Evolutionary conservation across 345 rosid genomes (phyloP).

Genomic region (Brassica nigra): DNA sequence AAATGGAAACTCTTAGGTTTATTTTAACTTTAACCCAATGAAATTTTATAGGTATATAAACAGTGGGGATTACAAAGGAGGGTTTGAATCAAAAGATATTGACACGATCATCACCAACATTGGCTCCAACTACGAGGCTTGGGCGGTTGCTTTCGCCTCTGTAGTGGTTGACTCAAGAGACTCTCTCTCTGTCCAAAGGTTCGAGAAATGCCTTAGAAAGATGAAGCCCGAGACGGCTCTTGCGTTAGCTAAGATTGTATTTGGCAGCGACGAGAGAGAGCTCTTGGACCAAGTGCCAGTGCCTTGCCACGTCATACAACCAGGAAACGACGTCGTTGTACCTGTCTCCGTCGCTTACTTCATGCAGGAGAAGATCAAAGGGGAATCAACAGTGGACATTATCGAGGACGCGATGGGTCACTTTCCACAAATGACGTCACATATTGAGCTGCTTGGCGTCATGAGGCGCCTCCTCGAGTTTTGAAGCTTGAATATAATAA

Average conservation of each 20-base stretch:
- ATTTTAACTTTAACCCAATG: not conserved
- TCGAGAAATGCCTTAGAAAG: constrained; percentile 40
- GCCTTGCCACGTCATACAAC: constrained; percentile 63
- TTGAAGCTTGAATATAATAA: constrained; percentile 11
- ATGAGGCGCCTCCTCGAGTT: constrained; percentile 48
- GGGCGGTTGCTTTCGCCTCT: constrained; percentile 54
- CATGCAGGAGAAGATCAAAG: constrained; percentile 66
- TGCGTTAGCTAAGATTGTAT: constrained; percentile 62
- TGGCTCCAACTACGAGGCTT: constrained; percentile 51
- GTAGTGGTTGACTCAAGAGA: constrained; percentile 49
- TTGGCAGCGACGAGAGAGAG: constrained; percentile 59
- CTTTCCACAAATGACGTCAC: constrained; percentile 78
- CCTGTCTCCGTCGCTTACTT: constrained; percentile 61
- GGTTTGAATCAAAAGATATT: constrained; percentile 47
- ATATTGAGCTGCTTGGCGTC: constrained; percentile 48
- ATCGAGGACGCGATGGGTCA: constrained; percentile 56
- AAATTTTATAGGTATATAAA: constrained; percentile 53
- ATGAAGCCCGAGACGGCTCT: constrained; percentile 65
- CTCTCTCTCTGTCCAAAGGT: constrained; percentile 41
- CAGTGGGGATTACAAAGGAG: constrained; percentile 63
- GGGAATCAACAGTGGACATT: constrained; percentile 57
- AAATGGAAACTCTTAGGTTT: constrained; percentile 25
- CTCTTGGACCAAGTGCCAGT: constrained; percentile 49
- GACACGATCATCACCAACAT: constrained; percentile 50
- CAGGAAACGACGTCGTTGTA: constrained; percentile 50